Evolutionary conservation across 1,284 basidiomycete genomes (phyloP), one percentile per base, ranked within the genome.

Genomic region (Puccinia sorghi): DNA sequence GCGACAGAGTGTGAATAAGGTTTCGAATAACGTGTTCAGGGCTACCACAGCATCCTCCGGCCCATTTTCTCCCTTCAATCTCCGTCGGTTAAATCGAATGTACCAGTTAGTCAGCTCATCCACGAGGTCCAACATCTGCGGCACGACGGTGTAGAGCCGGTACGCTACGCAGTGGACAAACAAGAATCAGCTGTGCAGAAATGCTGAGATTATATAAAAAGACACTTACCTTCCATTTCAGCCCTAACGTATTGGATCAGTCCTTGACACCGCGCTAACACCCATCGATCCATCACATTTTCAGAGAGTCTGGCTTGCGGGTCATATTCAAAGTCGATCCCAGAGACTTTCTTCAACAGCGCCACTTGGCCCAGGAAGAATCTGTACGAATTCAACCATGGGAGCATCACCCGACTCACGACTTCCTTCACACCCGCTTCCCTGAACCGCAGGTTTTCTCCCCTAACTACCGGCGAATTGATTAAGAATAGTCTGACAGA

Each of bases 51-150:
- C 96, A 84, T 99, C 96, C 82, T 94, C 91, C 79, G 89, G 87
- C 6, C 96, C 93, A 83, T 93, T 92, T 85, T 97, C 93, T 66
- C 97, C 97, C 88, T 99, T 99, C 80, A 99, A 87, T 41, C 97
- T 89, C 81, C 91, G 91, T 79, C 97, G 90, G 86, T 99, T 99
- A 88, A 99, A 99, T 74, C 97, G 94, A 83, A 99, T 99, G 86
- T 99, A 99, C 95, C 96, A 98, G 85, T 99, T 99, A 66, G 97
- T 99, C 80, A 99, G 88, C 85, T 99, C 97, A 82, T 97, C 93
- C 64, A 99, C 89, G 80, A 99, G 90, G 81, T 93, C 92, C 79
- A 98, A 88, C 74, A 99, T 87, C 41, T 93, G 89, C n/a, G 94
- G 94, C 80, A 97, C 93, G 86, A 99, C 93, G 80, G 94, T 98